phyloP scores from a whole-genome alignment of 805 yeast genomes.

The Kuraishia cidri region DNA sequence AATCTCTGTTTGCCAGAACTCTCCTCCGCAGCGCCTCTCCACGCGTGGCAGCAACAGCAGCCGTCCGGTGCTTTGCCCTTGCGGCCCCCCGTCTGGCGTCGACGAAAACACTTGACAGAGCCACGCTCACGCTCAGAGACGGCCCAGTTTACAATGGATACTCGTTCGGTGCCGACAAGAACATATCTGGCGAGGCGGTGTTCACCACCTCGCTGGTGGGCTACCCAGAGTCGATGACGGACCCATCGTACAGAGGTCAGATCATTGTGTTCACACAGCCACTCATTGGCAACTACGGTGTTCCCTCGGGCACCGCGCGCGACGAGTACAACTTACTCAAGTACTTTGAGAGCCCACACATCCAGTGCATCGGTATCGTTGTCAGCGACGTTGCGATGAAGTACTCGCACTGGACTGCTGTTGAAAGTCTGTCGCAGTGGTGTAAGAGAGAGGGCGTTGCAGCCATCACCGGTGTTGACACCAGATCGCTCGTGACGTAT shows the following conservation, averaged over 20 bases:
- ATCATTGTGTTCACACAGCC: slow-evolving; percentile 96
- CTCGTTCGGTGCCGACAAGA: slow-evolving; percentile 92
- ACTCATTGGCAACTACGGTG: slow-evolving; percentile 96
- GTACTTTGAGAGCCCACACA: slow-evolving; percentile 84
- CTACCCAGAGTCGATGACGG: slow-evolving; percentile 98
- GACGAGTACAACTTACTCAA: slow-evolving; percentile 83
- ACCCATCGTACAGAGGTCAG: slow-evolving; percentile 96
- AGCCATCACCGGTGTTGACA: slow-evolving; percentile 94
- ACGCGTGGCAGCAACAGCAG: no score
- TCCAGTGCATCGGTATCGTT: slow-evolving; percentile 93
- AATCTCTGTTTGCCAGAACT: slow-evolving; percentile 1
- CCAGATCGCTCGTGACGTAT: slow-evolving; percentile 87
- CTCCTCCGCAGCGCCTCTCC: no score
- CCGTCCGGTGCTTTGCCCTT: neutral
- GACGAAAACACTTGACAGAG: slow-evolving; percentile 44
- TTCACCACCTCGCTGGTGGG: slow-evolving; percentile 98
- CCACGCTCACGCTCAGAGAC: slow-evolving; percentile 82
- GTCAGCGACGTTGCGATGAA: slow-evolving; percentile 93
- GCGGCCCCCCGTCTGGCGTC: neutral
- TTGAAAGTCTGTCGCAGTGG: slow-evolving; percentile 91
- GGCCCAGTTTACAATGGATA: slow-evolving; percentile 92
- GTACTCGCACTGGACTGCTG: slow-evolving; percentile 99
- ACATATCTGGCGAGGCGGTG: slow-evolving; percentile 94
- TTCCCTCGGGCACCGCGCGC: slow-evolving; percentile 73
- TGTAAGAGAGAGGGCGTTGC: slow-evolving; percentile 95